Evolutionary conservation across 805 yeast species (phyloP).

Genomic region (Candida khao-thaluensis): DNA sequence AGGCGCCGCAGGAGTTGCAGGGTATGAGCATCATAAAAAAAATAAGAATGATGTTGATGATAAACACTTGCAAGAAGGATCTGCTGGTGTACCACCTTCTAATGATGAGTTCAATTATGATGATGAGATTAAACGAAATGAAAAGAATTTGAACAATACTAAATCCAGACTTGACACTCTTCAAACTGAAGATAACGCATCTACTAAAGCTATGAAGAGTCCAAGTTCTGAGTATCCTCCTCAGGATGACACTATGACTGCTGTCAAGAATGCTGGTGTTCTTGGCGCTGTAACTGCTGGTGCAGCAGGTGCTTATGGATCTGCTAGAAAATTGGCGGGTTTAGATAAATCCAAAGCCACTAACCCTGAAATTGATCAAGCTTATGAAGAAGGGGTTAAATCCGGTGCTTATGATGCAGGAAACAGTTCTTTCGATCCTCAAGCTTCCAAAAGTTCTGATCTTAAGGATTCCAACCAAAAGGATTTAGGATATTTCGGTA

Average conservation of each 20-base stretch:
- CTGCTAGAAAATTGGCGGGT: slow-evolving; percentile 7
- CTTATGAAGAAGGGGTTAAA: slow-evolving; percentile 20
- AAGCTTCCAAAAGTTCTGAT: neutral
- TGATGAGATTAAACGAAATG: slow-evolving; percentile 7
- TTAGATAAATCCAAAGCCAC: neutral
- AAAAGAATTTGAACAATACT: slow-evolving; percentile 7
- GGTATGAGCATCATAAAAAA: neutral
- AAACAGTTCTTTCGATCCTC: slow-evolving; percentile 6
- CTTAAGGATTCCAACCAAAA: neutral
- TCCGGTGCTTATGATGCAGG: slow-evolving; percentile 19
- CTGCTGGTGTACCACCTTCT: slow-evolving; percentile 11
- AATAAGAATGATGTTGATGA: neutral
- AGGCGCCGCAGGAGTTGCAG: slow-evolving; percentile 12
- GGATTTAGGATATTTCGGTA: slow-evolving; percentile 2
- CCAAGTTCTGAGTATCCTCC: slow-evolving; percentile 13
- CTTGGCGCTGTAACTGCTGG: slow-evolving; percentile 15
- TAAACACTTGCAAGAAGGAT: slow-evolving; percentile 1
- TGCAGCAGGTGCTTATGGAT: slow-evolving; percentile 13
- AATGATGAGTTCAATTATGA: slow-evolving; percentile 8
- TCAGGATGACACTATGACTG: neutral
- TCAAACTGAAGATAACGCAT: slow-evolving; percentile 12
- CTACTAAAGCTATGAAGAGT: slow-evolving; percentile 14
- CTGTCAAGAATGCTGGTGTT: slow-evolving; percentile 12
- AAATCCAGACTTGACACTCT: slow-evolving; percentile 8
- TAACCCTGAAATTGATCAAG: slow-evolving; percentile 11